Percentiles rank a stretch among this genome's conserved stretches.
phyloP scores from a whole-genome alignment of 2,329 filamentous ascomycete genomes.

The Geosmithia putterillii region DNA sequence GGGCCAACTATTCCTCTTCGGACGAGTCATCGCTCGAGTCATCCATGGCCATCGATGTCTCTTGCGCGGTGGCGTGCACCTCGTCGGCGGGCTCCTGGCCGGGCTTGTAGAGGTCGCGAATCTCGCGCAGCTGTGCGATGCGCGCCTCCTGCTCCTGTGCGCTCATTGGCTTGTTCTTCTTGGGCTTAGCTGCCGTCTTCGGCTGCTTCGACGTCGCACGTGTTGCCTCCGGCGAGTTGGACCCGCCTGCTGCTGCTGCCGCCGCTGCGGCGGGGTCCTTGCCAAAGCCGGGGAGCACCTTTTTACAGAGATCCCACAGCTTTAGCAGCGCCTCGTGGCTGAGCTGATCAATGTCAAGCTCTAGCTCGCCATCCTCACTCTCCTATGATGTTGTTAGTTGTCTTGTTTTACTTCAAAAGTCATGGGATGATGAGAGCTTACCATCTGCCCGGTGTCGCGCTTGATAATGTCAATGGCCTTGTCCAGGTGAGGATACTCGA shows the following conservation, averaged over 20 bases:
- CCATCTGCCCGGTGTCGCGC: conserved; percentile 66
- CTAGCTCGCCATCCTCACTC: conserved; percentile 46
- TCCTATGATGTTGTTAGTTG: conserved; percentile 25
- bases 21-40: conserved; percentile 7
- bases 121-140: conserved; percentile 46
- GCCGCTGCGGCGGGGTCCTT: conserved; percentile 15
- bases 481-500: conserved; percentile 67
- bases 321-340: conserved; percentile 41
- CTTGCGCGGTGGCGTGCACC: conserved; percentile 8
- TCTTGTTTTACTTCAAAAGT: neutral
- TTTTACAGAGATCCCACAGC: conserved; percentile 33
- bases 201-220: conserved; percentile 15
- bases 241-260: conserved; percentile 8
- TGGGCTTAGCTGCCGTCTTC: conserved; percentile 32
- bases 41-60: conserved; percentile 3
- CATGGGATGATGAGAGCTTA: conserved; percentile 26
- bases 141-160: conserved; percentile 56
- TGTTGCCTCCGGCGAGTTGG: conserved; percentile 16
- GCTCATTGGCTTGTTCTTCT: conserved; percentile 68
- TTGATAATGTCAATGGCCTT: conserved; percentile 85
- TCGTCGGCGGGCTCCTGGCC: conserved; percentile 18
- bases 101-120: conserved; percentile 29
- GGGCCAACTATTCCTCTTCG: conserved; percentile 4
- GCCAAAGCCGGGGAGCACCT: conserved; percentile 26
- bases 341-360: conserved; percentile 46